A percentile compares a stretch with the other conserved stretches of the same genome.
Evolutionary conservation across 2,329 filamentous ascomycete species (phyloP).

Genomic region (Colletotrichum siamense): DNA sequence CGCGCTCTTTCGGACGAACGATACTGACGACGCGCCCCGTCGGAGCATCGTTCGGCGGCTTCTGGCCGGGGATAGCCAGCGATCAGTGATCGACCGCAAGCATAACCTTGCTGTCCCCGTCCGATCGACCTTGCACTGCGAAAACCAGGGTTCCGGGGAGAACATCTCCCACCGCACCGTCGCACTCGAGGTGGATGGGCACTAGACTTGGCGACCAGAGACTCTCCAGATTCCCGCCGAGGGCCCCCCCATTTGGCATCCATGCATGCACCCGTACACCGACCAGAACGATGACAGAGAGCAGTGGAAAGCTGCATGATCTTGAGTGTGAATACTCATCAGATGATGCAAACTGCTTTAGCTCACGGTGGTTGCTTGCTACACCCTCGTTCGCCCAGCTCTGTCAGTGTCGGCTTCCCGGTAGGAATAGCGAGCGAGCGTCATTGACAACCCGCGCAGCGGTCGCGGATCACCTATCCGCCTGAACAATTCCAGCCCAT

Average conservation of each 20-base stretch:
- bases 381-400: not conserved
- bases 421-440: not conserved
- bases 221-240: not conserved
- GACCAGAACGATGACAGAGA: not conserved
- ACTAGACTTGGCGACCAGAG: not conserved
- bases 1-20: not conserved
- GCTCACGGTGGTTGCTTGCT: not conserved
- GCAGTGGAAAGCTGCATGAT: slow-evolving; percentile 10
- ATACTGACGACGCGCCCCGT: not conserved
- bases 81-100: slow-evolving; percentile 20
- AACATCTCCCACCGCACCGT: slow-evolving; percentile 14
- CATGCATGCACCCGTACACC: slow-evolving; percentile 15
- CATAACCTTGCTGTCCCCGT: slow-evolving; percentile 3
- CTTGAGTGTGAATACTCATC: not conserved
- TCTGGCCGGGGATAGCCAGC: not conserved
- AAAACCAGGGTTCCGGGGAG: slow-evolving; percentile 11
- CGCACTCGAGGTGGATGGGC: slow-evolving; percentile 3
- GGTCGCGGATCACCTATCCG: not conserved
- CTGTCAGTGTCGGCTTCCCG: not conserved
- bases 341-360: not conserved
- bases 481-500: not conserved
- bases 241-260: not conserved
- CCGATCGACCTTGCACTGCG: not conserved
- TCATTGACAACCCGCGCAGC: not conserved
- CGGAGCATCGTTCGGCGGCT: not conserved